Evolutionary conservation across 306 rosid genomes (phyloP), one percentile per base, ranked within the genome.

Genomic region (Mimosa pudica): DNA sequence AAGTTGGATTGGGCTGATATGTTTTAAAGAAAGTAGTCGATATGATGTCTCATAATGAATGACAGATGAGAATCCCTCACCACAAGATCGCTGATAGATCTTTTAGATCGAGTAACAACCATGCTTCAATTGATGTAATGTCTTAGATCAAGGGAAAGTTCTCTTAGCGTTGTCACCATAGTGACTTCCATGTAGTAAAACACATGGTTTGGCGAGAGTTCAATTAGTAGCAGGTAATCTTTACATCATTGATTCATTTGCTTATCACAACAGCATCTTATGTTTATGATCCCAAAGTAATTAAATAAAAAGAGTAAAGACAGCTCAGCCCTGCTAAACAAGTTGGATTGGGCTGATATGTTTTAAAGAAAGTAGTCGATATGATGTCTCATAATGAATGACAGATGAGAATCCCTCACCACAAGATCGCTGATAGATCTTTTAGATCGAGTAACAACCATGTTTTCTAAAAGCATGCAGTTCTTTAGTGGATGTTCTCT

Each of bases 151-250:
- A 67, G 18, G 45, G 51, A 35, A 55, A 78, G 47, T 74, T 66
- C 52, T 30, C 63, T 65, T 70, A 70, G 69, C 52, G 52, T 49
- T 74, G 47, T 63, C 81, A 76, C 68, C 81, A 58, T 77, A 79
- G 41, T 52, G 84, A 76, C 81, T 74, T 73, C 52, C 73, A 11
- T 74, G 69, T 38, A 73, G 80, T 77, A 77, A 73, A 75, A 18
- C n/a, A 62, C 76, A 44, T 54, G 81, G 84, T 71, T 80, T 82
- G 82, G 78, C 73, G 55, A 67, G 75, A 58, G 71, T 58, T 71
- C 78, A 47, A 33, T 61, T 67, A 64, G 70, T 80, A 84, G 58
- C 73, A 81, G 97, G 94, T 90, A 87, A 83, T 66, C 75, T 51
- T 58, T 68, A 30, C 62, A n/a, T 55, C 57, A 32, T 66, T 73